phyloP scores from a whole-genome alignment of 805 yeast genomes.

The Wickerhamiella kurtzmanii region DNA sequence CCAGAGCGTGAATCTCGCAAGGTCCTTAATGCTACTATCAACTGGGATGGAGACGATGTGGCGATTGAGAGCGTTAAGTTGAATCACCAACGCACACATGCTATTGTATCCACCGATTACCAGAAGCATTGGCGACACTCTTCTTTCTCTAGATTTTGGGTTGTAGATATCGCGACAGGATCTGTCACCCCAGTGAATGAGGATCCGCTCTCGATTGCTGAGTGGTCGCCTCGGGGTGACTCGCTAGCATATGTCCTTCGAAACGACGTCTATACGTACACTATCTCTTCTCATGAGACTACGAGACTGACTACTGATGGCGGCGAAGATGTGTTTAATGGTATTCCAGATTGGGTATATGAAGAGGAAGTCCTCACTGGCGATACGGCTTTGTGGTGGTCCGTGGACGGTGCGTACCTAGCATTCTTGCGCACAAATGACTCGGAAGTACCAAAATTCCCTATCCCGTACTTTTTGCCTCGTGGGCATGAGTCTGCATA shows the following conservation, averaged over 20 bases:
- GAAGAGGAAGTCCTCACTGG: conserved; percentile 76
- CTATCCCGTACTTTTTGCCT: conserved; percentile 49
- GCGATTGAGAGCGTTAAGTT: conserved; percentile 31
- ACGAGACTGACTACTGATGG: conserved; percentile 58
- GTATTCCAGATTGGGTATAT: conserved; percentile 89
- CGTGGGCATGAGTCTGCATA: conserved; percentile 26
- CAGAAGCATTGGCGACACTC: conserved; percentile 58
- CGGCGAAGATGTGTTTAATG: conserved; percentile 57
- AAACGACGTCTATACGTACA: conserved; percentile 52
- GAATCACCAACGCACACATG: conserved; percentile 35
- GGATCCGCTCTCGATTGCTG: conserved; percentile 37
- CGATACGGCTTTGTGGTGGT: conserved; percentile 77
- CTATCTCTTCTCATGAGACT: conserved; percentile 18
- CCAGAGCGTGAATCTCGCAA: conserved; percentile 7
- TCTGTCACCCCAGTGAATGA: conserved; percentile 21
- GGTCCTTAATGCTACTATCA: conserved; percentile 23
- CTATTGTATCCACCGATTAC: conserved; percentile 42
- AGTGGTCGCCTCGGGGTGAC: conserved; percentile 63
- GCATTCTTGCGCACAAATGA: conserved; percentile 61
- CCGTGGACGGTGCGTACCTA: conserved; percentile 53
- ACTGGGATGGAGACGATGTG: conserved; percentile 27
- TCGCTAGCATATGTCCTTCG: conserved; percentile 53
- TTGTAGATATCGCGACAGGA: background rate
- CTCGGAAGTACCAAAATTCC: conserved; percentile 54
- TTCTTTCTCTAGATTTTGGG: conserved; percentile 28